These are phyloP conservation scores for Mortierella sp. DNA, from an alignment of 371 early-diverging fungal genomes.

Conservation along the genomic window DNA sequence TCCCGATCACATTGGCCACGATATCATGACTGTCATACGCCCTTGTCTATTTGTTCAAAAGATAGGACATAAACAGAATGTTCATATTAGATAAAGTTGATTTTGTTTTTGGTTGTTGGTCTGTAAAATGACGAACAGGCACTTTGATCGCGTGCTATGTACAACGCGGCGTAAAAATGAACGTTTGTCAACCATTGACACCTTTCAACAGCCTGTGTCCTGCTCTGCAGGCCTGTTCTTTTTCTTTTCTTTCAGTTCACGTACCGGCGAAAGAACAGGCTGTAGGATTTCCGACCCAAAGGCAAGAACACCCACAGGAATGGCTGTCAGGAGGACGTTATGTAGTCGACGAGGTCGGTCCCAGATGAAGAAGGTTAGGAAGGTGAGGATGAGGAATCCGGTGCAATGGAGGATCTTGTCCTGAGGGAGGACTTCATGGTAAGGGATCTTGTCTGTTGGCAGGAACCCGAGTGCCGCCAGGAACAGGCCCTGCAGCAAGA, in stretches of 20 bases:
- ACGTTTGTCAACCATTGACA: no score
- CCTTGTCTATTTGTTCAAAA: conserved; percentile 27
- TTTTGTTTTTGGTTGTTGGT: neutral
- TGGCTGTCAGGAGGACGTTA: conserved; percentile 35
- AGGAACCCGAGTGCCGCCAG: conserved; percentile 46
- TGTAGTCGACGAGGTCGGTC: conserved; percentile 25
- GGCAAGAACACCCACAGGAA: conserved; percentile 33
- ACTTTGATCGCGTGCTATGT: neutral
- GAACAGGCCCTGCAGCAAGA: conserved; percentile 30
- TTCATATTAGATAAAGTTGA: no score
- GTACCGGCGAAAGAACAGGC: conserved; percentile 47
- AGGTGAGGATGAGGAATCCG: conserved; percentile 52
- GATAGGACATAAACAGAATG: neutral
- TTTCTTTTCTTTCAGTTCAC: no score
- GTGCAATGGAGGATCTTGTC: conserved; percentile 48
- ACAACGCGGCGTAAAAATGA: no score
- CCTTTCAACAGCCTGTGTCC: no score
- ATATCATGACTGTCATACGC: conserved; percentile 50
- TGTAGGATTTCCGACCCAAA: conserved; percentile 50
- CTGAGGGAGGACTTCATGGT: conserved; percentile 45
- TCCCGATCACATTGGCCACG: conserved; percentile 34
- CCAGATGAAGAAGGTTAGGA: conserved; percentile 53
- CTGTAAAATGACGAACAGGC: neutral
- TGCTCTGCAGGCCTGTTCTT: no score
- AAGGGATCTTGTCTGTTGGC: conserved; percentile 49